A percentile compares a stretch with the other conserved stretches of the same genome.
These are phyloP conservation scores for Xylaria arbuscula DNA, from an alignment of 2,329 filamentous ascomycete species.

Conservation along the genomic window DNA sequence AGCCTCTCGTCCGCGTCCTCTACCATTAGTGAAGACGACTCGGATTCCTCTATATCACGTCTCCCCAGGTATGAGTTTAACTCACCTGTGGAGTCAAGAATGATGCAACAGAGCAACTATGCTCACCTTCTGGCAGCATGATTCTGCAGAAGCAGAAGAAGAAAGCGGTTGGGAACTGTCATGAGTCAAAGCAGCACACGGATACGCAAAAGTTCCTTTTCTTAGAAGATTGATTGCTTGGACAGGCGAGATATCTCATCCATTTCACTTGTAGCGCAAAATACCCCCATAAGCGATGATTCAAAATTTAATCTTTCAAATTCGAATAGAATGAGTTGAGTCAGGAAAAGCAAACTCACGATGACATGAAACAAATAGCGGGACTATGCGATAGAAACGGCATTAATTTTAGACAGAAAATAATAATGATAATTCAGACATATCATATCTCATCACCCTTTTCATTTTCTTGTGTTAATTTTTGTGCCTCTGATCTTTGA, in stretches of 20 bases:
- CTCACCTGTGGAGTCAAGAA: background rate
- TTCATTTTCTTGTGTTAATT: background rate
- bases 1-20: conserved; percentile 18
- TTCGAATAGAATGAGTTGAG: background rate
- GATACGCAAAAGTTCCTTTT: conserved; percentile 3
- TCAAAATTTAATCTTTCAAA: background rate
- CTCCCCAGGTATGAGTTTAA: background rate
- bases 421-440: conserved; percentile 29
- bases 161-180: background rate
- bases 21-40: conserved; percentile 6
- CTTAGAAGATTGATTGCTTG: background rate
- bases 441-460: background rate
- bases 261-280: conserved; percentile 17
- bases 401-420: background rate
- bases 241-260: background rate
- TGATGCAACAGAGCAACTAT: background rate
- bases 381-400: background rate
- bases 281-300: conserved; percentile 35
- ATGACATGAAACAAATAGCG: background rate
- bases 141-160: background rate
- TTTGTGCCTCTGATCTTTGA: background rate
- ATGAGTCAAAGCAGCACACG: background rate
- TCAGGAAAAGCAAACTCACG: background rate
- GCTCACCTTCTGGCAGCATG: background rate
- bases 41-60: conserved; percentile 16